Conservation (phyloP, 495 filamentous ascomycete genomes). For the Bryoglossum gracile region DNA sequence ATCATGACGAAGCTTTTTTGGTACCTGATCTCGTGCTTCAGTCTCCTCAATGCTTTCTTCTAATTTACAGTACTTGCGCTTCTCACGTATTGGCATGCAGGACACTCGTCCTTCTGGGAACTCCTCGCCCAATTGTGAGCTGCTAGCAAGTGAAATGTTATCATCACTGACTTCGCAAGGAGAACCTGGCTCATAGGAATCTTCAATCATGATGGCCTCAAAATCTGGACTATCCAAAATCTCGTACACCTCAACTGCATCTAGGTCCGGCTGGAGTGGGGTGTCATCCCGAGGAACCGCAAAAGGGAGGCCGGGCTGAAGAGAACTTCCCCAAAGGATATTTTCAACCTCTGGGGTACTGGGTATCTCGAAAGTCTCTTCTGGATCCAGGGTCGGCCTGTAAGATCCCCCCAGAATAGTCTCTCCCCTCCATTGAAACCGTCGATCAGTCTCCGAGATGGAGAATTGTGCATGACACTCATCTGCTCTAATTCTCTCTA, state of each 20-base stretch:
- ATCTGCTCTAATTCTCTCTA: conserved; percentile 20
- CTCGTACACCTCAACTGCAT: too few species aligned
- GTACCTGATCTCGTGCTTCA: too few species aligned
- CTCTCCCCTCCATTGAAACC: conserved; percentile 27
- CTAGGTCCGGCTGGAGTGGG: not conserved
- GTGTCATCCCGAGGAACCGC: not conserved
- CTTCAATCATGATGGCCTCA: not conserved
- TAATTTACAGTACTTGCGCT: too few species aligned
- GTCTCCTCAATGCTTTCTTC: too few species aligned
- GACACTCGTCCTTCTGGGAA: too few species aligned
- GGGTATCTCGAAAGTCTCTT: not conserved
- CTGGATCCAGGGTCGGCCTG: conserved; percentile 1
- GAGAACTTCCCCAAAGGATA: not conserved
- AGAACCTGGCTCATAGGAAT: not conserved
- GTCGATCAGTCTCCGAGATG: conserved; percentile 17
- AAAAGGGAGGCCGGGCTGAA: too few species aligned
- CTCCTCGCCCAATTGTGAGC: too few species aligned
- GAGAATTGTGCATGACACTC: conserved; percentile 18
- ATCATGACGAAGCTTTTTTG: too few species aligned
- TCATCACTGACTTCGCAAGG: too few species aligned
- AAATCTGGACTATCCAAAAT: too few species aligned
- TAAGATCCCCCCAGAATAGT: conserved; percentile 28
- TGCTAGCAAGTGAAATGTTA: too few species aligned
- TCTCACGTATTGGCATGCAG: too few species aligned
- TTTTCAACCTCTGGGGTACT: not conserved